Conservation (phyloP, 495 filamentous ascomycete genomes). For the Penicillium nucicola region DNA sequence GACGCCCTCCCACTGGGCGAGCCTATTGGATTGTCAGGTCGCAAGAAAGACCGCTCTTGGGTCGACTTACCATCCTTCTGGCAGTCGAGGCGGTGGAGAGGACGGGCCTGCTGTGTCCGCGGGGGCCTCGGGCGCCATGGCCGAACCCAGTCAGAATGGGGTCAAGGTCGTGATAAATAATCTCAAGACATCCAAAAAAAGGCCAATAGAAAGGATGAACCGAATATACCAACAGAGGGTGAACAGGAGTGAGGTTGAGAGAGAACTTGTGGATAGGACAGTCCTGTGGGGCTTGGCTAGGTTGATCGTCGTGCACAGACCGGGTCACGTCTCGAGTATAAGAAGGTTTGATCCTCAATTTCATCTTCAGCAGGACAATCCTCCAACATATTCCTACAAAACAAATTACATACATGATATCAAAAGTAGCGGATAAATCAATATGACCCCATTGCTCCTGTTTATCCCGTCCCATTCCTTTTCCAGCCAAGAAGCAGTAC, state of each 20-base stretch:
- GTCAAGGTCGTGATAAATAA: neutral
- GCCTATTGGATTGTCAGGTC: slow-evolving; percentile 34
- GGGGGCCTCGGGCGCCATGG: slow-evolving; percentile 38
- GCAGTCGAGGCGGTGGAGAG: slow-evolving; percentile 64
- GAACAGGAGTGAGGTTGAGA: neutral
- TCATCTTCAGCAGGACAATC: neutral
- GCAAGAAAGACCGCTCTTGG: neutral
- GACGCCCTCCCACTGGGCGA: slow-evolving; percentile 77
- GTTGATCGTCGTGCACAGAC: slow-evolving; percentile 23
- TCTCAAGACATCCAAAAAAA: neutral
- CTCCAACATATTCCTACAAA: neutral
- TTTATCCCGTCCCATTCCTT: neutral
- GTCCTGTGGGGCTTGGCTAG: slow-evolving; percentile 25
- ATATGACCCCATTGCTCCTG: neutral
- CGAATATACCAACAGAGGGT: neutral
- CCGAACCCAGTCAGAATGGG: neutral
- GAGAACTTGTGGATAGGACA: slow-evolving; percentile 8
- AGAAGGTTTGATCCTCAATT: neutral
- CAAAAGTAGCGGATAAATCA: too few species aligned
- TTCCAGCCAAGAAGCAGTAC: neutral
- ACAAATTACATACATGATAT: too few species aligned
- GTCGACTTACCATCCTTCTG: slow-evolving; percentile 61
- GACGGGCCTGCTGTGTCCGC: slow-evolving; percentile 68
- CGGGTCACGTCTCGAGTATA: neutral
- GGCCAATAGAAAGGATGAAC: neutral